phyloP scores from a whole-genome alignment of 768 basidiomycete species.

The Suillus subluteus region DNA sequence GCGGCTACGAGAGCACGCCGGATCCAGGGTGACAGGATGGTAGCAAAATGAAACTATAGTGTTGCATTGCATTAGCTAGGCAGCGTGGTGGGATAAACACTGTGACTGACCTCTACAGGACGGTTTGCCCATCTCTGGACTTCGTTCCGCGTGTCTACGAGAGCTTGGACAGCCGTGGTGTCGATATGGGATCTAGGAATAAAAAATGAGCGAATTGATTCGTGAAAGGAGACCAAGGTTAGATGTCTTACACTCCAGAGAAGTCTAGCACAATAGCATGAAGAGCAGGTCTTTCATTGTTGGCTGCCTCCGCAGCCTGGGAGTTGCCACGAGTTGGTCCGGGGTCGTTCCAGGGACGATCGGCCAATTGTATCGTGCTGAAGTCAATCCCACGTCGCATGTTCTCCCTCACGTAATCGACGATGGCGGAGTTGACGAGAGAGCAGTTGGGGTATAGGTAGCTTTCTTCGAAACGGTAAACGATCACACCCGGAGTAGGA shows the following conservation, averaged over 20 bases:
- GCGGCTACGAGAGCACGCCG: conserved; percentile 86
- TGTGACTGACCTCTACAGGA: conserved; percentile 61
- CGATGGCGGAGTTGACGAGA: conserved; percentile 67
- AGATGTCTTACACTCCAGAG: conserved; percentile 64
- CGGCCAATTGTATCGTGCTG: conserved; percentile 56
- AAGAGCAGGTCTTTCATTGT: conserved; percentile 65
- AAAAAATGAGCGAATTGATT: not conserved
- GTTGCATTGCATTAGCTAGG: conserved; percentile 7
- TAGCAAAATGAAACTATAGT: conserved; percentile 88
- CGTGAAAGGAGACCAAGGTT: not conserved
- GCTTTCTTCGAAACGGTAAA: conserved; percentile 92
- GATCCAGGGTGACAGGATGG: conserved; percentile 92
- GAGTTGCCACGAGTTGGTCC: conserved; percentile 60
- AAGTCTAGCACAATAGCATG: conserved; percentile 93
- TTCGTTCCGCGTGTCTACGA: conserved; percentile 86
- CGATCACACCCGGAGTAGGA: conserved; percentile 83
- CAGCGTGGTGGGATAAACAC: not conserved
- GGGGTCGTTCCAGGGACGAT: conserved; percentile 95
- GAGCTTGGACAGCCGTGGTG: conserved; percentile 87
- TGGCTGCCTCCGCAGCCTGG: conserved; percentile 48
- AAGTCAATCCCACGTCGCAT: conserved; percentile 80
- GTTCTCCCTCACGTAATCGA: conserved; percentile 78
- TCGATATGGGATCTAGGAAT: conserved; percentile 78
- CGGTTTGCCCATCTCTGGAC: conserved; percentile 88
- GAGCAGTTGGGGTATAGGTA: conserved; percentile 85